Base-by-base conservation (phyloP, 1,139 yeast genomes). In the Debaryomycetaceae sp. region DNA sequence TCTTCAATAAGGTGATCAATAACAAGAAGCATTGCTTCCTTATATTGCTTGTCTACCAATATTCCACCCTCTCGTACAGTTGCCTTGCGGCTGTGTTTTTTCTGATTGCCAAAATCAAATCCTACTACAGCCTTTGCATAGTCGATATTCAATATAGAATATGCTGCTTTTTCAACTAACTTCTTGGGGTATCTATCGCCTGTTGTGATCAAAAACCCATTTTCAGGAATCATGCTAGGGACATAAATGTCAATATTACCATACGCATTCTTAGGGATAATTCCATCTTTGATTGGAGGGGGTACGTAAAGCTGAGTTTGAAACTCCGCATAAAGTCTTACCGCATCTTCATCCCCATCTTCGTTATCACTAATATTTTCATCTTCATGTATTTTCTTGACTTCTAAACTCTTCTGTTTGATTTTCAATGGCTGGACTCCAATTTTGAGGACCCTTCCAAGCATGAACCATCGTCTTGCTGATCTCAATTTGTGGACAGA, bases 121-220 rank as follows among this genome's bases (percentile, higher is more conserved):
- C 94, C 89, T 4, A 83, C 81, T 4, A 91, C 88, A 0, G 97
- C 98, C 36, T 79, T 81, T 0, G 96, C 98, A 63, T 74, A 89
- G 52, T 88, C 96, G 5, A 92, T 72, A 0, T 76, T 81, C 17
- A 91, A 52, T 1, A 81, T 56, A 6, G 34, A 26, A 41, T 72
- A 75, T 0, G 95, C 95, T 0, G 98, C 96, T 40, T 70, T 70
- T 34, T 76, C 79, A 0, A 86, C 78, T 44, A 73, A 59, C 26
- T 75, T 74, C 46, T 77, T 67, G 3, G 75, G 64, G 26, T 49
- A 50, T 5, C 39, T 38, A 0, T 48, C 55, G 1, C 52, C 45
- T 1, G 55, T 50, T 3, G 50, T 50, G 7, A 88, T 62, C 42
- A 87, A 76, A n/a, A 66, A 75, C 2, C 87, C 95, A 17, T 92